Evolutionary conservation across 2,329 filamentous ascomycete species (phyloP), one percentile per base, ranked within the genome.

Genomic region (Aureobasidium musti): DNA sequence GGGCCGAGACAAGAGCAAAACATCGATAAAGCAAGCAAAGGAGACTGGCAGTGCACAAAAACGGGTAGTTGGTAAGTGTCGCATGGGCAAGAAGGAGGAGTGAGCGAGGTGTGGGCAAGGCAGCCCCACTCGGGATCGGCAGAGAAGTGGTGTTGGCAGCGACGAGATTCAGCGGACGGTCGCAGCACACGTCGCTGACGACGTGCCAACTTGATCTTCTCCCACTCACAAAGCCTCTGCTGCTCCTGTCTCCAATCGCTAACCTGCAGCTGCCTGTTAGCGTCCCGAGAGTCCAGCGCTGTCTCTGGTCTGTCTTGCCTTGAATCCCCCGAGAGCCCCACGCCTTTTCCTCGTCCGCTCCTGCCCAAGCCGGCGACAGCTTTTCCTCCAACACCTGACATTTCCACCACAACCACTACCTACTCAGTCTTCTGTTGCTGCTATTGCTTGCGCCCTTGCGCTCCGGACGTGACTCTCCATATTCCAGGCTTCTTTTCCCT

Each of bases 181-280:
- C 33, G 35, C 35, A 17, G 28, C 41, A 49, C 57, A 35, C 56
- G 28, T 28, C 57, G 28, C 56, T 45, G 56, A 35, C 26, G 56
- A 54, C 45, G 30, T 35, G 57, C 57, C 43, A 37, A 49, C 59
- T 63, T 30, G 28, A 3, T 63, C 59, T 39, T 47, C 49, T 54
- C 11, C 49, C 59, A 50, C 39, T 39, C 43, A 28, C 59, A 50
- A 39, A 39, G 43, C 23, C 7, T 50, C 59, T 63, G 39, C 43
- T 50, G 30, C 33, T 47, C 6, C 26, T 7, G 49, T 59, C 49
- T 63, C 68, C 30, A 72, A 69, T 68, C 71, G 49, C 61, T 64
- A 35, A 64, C 37, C 30, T 41, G 49, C 63, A 65, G 50, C 63
- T 49, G 39, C 52, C 63, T 33, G 28, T 17, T 65, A 56, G 61